These are phyloP conservation scores for Solanum sejunctum DNA, from an alignment of 257 asterid species.

Conservation along the genomic window DNA sequence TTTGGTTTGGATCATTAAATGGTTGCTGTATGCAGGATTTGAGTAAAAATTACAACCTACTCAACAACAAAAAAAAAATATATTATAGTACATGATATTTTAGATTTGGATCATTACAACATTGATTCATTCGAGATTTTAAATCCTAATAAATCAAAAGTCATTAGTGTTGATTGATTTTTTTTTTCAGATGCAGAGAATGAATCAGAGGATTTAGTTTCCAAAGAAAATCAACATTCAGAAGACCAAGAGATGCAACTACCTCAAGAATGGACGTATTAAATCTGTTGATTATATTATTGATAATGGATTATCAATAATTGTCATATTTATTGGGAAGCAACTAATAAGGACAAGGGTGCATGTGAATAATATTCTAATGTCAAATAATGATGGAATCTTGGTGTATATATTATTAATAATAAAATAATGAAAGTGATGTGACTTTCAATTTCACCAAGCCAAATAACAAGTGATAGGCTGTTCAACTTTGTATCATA, in stretches of 20 bases:
- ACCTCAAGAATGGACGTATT: slow-evolving; percentile 35
- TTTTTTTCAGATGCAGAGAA: slow-evolving; percentile 5
- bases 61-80: background rate
- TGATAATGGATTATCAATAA: background rate
- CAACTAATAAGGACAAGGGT: background rate
- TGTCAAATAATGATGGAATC: background rate
- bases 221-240: slow-evolving; percentile 4
- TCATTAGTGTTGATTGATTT: background rate
- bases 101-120: background rate
- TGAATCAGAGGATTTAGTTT: slow-evolving; percentile 3
- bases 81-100: background rate
- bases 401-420: background rate
- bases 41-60: background rate
- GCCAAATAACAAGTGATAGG: background rate
- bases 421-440: background rate
- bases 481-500: background rate
- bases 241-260: slow-evolving; percentile 12
- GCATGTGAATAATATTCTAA: background rate
- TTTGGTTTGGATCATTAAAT: background rate
- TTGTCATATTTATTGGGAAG: background rate
- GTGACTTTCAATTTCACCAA: background rate
- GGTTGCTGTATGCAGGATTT: background rate
- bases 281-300: background rate
- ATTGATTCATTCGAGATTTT: background rate
- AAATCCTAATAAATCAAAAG: background rate